Evolutionary conservation across 1,284 basidiomycete species (phyloP).

Genomic region (Ustilago bromivora): DNA sequence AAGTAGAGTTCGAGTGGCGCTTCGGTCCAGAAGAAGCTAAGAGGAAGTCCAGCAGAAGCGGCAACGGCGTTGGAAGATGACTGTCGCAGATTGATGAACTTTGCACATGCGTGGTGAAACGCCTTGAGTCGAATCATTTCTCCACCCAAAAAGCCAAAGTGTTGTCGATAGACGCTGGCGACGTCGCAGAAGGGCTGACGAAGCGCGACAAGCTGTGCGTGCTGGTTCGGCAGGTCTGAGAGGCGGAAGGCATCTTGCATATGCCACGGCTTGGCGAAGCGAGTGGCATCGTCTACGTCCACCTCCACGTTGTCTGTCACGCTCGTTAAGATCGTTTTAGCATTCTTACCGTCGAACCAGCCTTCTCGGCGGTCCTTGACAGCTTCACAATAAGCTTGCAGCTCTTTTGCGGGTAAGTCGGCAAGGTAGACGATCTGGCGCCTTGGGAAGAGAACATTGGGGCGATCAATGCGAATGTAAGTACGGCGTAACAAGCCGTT

Average conservation of each 20-base stretch:
- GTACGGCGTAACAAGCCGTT: slow-evolving; percentile 41
- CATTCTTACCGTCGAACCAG: slow-evolving; percentile 26
- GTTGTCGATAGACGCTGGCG: slow-evolving; percentile 42
- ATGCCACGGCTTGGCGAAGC: slow-evolving; percentile 36
- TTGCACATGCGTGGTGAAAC: slow-evolving; percentile 46
- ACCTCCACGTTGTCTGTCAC: slow-evolving; percentile 29
- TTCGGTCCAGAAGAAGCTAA: slow-evolving; percentile 58
- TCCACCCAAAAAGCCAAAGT: slow-evolving; percentile 47
- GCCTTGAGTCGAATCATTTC: slow-evolving; percentile 49
- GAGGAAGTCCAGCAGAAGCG: slow-evolving; percentile 48
- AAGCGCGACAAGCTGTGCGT: slow-evolving; percentile 20
- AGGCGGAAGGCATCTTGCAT: slow-evolving; percentile 11
- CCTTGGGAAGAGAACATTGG: slow-evolving; percentile 9
- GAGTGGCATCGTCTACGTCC: slow-evolving; percentile 11
- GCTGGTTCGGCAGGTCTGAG: slow-evolving; percentile 18
- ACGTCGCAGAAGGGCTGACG: slow-evolving; percentile 39
- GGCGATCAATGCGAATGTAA: slow-evolving; percentile 31
- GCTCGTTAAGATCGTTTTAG: slow-evolving; percentile 14
- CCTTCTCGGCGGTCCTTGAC: slow-evolving; percentile 28
- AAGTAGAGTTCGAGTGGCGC: slow-evolving; percentile 49
- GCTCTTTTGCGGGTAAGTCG: slow-evolving; percentile 24
- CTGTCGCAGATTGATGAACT: slow-evolving; percentile 9
- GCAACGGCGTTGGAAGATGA: neutral
- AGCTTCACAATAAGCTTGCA: slow-evolving; percentile 39
- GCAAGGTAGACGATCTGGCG: slow-evolving; percentile 48